Base-by-base conservation (phyloP, 2,329 filamentous ascomycete species). In the Rhinocladiella mackenziei region DNA sequence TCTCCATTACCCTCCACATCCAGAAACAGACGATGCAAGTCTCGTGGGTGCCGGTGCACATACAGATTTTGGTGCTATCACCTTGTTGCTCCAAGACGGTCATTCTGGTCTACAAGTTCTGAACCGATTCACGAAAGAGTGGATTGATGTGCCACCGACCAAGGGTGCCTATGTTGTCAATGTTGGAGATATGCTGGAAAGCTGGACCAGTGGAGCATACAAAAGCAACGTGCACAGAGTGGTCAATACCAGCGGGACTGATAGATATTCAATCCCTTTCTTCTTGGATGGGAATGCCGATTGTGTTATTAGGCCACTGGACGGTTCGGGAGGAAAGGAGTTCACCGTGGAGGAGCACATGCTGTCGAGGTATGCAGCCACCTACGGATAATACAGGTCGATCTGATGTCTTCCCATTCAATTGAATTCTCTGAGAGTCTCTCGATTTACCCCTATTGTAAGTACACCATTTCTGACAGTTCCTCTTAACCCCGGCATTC, bases 201-300 rank as follows among this genome's bases (percentile, higher is more conserved):
- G 26, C 11, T 54, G 74, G 72, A 78, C 75, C 10, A 71, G 72
- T 40, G 69, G 71, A 11, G 60, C 64, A 35, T 80, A 77, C 61
- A 72, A 70, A 56, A 74, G 70, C 54, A 76, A 69, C 36, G 58
- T 75, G 3, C 77, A 80, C 56, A 65, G 75, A 5, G 76, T 80
- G 18, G 71, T 79, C 51, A 78, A 78, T 62, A 65, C 65, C 31
- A 70, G 68, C 2, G 65, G 64, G 1, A 62, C 61, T 7, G 71
- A 77, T 55, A 66, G 77, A 26, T 80, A 77, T 56, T 76, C 71
- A 5, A 64, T 79, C n/a, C 74, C 75, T 0, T 72, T 78, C 39
- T 79, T 78, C 58, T 72, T 77, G 43, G 72, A 73, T 42, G 75
- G 75, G 3, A 76, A 77, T 59, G 62, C 73, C 4, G 71, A 76